These are phyloP conservation scores for Tetraselmis striata DNA, from an alignment of 139 green algal genomes.

Conservation along the genomic window DNA sequence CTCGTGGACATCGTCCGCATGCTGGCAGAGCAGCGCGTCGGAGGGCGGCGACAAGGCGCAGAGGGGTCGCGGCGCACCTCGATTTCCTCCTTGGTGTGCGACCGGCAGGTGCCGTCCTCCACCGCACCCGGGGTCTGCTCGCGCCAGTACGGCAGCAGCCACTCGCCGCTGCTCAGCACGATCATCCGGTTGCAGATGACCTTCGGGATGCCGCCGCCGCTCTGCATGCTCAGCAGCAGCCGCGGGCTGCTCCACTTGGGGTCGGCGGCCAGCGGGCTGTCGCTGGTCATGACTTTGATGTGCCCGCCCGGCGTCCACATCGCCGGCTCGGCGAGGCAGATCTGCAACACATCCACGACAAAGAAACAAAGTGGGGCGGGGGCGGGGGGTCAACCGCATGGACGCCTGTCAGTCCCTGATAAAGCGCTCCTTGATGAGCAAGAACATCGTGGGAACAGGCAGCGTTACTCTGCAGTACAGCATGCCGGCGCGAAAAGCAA, in stretches of 20 bases:
- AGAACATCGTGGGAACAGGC: no score
- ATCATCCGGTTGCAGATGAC: neutral
- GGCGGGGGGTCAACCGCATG: no score
- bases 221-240: neutral
- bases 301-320: neutral
- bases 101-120: neutral
- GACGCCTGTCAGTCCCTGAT: no score
- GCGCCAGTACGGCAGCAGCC: neutral
- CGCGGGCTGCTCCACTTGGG: neutral
- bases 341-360: neutral
- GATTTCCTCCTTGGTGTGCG: neutral
- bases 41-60: no score
- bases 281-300: neutral
- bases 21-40: no score
- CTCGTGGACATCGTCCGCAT: no score
- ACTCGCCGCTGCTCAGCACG: neutral
- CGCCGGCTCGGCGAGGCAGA: neutral
- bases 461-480: no score
- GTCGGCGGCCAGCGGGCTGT: neutral
- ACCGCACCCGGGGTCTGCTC: neutral
- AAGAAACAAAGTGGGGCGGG: no score
- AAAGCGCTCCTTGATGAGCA: no score
- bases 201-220: neutral
- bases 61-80: neutral
- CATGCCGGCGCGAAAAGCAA: no score